A percentile compares a stretch with the other conserved stretches of the same genome.
Conservation (phyloP, 495 filamentous ascomycete genomes). For the Cryomyces minteri region DNA sequence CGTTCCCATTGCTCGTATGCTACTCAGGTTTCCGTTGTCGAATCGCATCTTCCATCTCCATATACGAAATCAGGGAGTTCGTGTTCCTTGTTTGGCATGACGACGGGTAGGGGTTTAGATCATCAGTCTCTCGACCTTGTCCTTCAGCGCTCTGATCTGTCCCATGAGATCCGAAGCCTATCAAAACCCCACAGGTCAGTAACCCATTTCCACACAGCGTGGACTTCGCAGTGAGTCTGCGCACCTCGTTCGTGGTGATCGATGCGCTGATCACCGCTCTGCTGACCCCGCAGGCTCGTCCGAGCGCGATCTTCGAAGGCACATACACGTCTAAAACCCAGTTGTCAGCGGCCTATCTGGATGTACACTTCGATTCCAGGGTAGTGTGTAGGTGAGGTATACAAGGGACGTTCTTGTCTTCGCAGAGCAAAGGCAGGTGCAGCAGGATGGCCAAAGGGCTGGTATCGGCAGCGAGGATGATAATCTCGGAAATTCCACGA, state of each 20-base stretch:
- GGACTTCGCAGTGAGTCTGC: constrained; percentile 4
- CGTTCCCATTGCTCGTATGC: no score
- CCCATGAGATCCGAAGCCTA: constrained; percentile 42
- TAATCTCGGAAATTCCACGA: constrained; percentile 69
- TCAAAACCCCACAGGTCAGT: no score
- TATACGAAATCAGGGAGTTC: no score
- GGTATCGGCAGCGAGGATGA: constrained; percentile 3
- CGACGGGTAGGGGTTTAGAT: constrained; percentile 38
- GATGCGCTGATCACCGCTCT: constrained; percentile 71
- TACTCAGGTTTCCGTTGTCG: no score
- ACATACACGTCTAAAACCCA: constrained; percentile 28
- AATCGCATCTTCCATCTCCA: no score
- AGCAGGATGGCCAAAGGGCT: constrained; percentile 32
- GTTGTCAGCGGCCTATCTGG: no score
- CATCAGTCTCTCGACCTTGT: constrained; percentile 91
- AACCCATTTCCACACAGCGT: no score
- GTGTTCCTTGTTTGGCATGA: no score
- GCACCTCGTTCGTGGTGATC: constrained; percentile 88
- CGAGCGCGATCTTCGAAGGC: constrained; percentile 52
- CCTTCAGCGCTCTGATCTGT: constrained; percentile 73
- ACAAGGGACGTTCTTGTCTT: constrained; percentile 41
- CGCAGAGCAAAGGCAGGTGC: constrained; percentile 73
- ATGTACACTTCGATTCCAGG: constrained; percentile 2
- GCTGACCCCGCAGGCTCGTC: constrained; percentile 68
- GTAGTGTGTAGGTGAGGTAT: neutral